Conservation (phyloP, 805 yeast genomes). For the Wickerhamomyces sydowiorum region DNA sequence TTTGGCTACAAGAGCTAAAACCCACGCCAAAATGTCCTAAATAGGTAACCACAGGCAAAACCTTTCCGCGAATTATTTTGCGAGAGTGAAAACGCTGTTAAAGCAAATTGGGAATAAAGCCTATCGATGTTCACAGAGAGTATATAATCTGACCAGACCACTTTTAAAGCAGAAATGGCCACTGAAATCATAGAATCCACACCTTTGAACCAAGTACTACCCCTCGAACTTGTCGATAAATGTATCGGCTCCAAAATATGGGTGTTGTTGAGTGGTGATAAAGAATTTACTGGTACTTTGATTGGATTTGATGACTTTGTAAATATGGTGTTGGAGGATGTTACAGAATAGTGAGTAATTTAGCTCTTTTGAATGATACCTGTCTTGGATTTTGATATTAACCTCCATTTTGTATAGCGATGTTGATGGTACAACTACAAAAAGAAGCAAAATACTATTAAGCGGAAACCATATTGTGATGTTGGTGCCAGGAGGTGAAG, state of each 20-base stretch:
- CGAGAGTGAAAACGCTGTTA: no score
- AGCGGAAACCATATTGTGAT: slow-evolving; percentile 71
- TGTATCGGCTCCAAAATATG: slow-evolving; percentile 76
- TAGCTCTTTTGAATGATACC: slow-evolving; percentile 17
- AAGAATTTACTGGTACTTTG: slow-evolving; percentile 84
- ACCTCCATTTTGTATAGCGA: slow-evolving; percentile 19
- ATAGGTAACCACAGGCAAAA: no score
- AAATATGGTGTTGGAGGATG: slow-evolving; percentile 83
- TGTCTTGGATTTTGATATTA: slow-evolving; percentile 7
- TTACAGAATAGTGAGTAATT: slow-evolving; percentile 43
- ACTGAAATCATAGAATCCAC: neutral
- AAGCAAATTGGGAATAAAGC: no score
- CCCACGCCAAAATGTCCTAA: no score
- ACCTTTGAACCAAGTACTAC: slow-evolving; percentile 31
- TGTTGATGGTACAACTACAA: slow-evolving; percentile 36
- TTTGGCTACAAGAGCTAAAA: no score
- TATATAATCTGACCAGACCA: neutral
- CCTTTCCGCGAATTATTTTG: no score
- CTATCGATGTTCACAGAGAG: neutral
- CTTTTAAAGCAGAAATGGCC: neutral
- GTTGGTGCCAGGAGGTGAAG: slow-evolving; percentile 52
- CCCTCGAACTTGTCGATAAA: slow-evolving; percentile 83
- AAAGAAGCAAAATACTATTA: slow-evolving; percentile 55
- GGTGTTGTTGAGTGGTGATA: slow-evolving; percentile 55
- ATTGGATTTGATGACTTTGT: slow-evolving; percentile 95